These are phyloP conservation scores for Candida taoyuanica DNA, from an alignment of 805 yeast genomes.

Conservation along the genomic window DNA sequence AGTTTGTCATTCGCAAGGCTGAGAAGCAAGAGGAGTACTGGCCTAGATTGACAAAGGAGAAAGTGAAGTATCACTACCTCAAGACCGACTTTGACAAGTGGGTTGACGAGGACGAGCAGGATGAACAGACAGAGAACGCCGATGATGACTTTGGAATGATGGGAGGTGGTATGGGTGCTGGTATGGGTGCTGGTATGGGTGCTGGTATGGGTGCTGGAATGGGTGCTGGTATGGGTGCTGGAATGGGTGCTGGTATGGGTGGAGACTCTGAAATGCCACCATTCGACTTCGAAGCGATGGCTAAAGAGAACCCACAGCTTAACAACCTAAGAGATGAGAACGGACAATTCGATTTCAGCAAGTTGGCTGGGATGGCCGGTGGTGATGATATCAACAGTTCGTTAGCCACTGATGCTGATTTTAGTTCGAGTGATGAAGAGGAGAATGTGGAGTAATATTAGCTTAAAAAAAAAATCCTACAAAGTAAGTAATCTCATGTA, in stretches of 20 bases:
- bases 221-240: slow-evolving; percentile 19
- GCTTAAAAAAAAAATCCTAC: too few relatives aligned
- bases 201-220: slow-evolving; percentile 17
- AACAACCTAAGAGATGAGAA: slow-evolving; percentile 12
- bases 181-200: slow-evolving; percentile 20
- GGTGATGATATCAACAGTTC: slow-evolving; percentile 5
- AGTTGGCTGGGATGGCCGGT: slow-evolving; percentile 24
- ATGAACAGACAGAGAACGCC: slow-evolving; percentile 33
- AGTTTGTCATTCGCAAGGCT: slow-evolving; percentile 66
- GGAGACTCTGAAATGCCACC: slow-evolving; percentile 14
- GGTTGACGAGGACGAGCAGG: slow-evolving; percentile 98
- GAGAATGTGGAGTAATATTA: slow-evolving; percentile 18
- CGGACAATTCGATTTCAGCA: slow-evolving; percentile 27
- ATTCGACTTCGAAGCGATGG: slow-evolving; percentile 9
- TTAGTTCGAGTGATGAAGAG: slow-evolving; percentile 31
- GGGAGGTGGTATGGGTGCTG: slow-evolving; percentile 22
- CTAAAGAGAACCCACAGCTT: slow-evolving; percentile 17
- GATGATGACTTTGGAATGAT: slow-evolving; percentile 30
- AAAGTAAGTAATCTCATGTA: not conserved
- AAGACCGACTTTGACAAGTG: slow-evolving; percentile 96
- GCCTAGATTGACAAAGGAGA: slow-evolving; percentile 93
- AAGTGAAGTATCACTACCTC: slow-evolving; percentile 70
- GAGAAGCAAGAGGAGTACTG: slow-evolving; percentile 71
- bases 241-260: slow-evolving; percentile 11
- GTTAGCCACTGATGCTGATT: slow-evolving; percentile 24